These are phyloP conservation scores for Tetrahymena thermophila DNA, from an alignment of 73 alveolate species.

Conservation along the genomic window DNA sequence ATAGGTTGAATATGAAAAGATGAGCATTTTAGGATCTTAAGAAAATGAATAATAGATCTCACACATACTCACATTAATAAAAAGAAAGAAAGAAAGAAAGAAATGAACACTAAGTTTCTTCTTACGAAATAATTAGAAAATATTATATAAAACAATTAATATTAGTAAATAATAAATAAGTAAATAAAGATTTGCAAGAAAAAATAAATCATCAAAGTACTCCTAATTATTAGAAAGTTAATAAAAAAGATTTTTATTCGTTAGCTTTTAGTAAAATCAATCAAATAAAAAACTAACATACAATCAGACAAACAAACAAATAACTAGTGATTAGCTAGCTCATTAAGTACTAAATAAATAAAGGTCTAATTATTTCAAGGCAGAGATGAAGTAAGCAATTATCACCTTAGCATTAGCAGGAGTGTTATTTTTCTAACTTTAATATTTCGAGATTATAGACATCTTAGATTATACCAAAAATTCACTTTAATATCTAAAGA, in stretches of 20 bases:
- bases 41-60: neutral
- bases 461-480: neutral
- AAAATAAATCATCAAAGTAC: neutral
- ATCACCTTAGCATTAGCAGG: neutral
- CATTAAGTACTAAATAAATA: neutral
- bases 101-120: neutral
- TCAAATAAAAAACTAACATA: neutral
- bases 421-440: neutral
- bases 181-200: neutral
- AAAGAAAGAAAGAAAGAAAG: too few species aligned
- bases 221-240: neutral
- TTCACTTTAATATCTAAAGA: neutral
- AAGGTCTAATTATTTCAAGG: neutral
- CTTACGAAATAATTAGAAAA: neutral
- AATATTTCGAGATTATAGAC: neutral
- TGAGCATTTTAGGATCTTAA: neutral
- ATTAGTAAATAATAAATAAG: neutral
- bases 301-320: neutral
- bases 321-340: neutral
- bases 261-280: neutral
- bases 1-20: neutral
- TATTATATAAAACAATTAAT: too few species aligned
- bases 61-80: neutral
- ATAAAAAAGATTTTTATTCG: neutral
- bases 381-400: neutral